Evolutionary conservation across 805 yeast genomes (phyloP), one percentile per base, ranked within the genome.

Genomic region (Cyberlindnera xylosilytica): DNA sequence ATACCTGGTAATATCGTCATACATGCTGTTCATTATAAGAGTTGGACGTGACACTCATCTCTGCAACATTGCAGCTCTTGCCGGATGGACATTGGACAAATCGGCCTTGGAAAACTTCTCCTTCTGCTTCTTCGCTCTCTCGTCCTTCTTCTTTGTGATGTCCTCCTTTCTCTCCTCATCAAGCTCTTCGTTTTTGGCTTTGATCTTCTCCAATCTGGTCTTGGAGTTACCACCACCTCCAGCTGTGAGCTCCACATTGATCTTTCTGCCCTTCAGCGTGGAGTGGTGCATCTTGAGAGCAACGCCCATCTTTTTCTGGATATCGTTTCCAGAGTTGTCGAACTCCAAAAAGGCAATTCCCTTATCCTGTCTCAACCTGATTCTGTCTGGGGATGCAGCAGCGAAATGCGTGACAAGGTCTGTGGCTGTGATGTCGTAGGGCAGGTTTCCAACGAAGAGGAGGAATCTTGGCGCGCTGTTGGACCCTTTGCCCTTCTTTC

Each of bases 201-300:
- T 78, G 53, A 93, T 73, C 64, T 93, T 93, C 42, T 76, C 73
- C 36, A 78, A 54, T 57, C 95, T 69, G 32, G 68, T 72, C 45
- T 74, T 68, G 9, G 95, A 81, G 61, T 91, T 91, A 43, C 97
- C 97, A 36, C 99, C 99, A 32, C 99, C 99, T 43, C 99, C 99
- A 38, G 88, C 99, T 2, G 98, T 93, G 54, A 93, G 73, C 62
- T 93, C 99, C 27, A 93, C 97, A 58, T 93, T 93, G 57, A 93
- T 90, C 61, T 82, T 87, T 52, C 97, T 74, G 34, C 75, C 73
- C 44, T 78, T 73, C 50, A 91, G 60, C 9, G 69, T 55, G 4
- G 91, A 73, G 63, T 87, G 96, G 63, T 93, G 97, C 71, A 86
- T 76, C 49, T 83, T 71, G 53, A 93, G 70, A 0, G 97, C 97